phyloP scores from a whole-genome alignment of 2,329 filamentous ascomycete genomes.

The Calonectria leucothoes region DNA sequence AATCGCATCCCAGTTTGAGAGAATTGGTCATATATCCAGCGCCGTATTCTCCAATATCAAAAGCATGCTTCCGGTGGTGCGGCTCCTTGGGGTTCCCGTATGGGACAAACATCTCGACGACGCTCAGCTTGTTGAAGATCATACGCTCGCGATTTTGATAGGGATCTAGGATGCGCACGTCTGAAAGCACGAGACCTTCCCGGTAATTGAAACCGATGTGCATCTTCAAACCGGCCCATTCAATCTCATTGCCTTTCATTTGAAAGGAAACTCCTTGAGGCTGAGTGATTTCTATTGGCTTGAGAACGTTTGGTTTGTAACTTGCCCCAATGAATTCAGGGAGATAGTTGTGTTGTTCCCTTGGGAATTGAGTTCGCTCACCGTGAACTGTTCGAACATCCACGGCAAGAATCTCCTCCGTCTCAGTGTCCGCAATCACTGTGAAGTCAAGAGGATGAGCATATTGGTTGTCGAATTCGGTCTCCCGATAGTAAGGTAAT shows the following conservation, averaged over 20 bases:
- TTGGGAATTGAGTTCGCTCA: neutral
- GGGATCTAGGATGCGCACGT: conserved; percentile 57
- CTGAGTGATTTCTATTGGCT: conserved; percentile 79
- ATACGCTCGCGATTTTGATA: conserved; percentile 73
- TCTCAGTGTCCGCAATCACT: neutral
- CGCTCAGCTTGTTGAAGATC: conserved; percentile 73
- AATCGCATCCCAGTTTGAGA: conserved; percentile 76
- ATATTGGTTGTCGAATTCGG: neutral
- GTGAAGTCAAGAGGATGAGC: neutral
- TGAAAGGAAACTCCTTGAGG: conserved; percentile 75
- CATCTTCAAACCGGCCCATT: conserved; percentile 78
- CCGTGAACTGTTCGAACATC: neutral
- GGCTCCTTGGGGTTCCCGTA: conserved; percentile 75
- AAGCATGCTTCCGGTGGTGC: conserved; percentile 77
- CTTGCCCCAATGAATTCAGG: neutral
- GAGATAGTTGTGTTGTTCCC: neutral
- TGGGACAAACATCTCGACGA: conserved; percentile 77
- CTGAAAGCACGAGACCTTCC: conserved; percentile 78
- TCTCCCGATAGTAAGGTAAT: neutral
- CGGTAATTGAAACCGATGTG: conserved; percentile 76
- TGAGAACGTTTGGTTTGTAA: conserved; percentile 50
- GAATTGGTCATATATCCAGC: conserved; percentile 77
- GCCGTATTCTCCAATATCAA: conserved; percentile 78
- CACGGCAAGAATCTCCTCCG: neutral
- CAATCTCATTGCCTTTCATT: conserved; percentile 59